Evolutionary conservation across 768 basidiomycete genomes (phyloP).

Genomic region (Amyloporia xantha): DNA sequence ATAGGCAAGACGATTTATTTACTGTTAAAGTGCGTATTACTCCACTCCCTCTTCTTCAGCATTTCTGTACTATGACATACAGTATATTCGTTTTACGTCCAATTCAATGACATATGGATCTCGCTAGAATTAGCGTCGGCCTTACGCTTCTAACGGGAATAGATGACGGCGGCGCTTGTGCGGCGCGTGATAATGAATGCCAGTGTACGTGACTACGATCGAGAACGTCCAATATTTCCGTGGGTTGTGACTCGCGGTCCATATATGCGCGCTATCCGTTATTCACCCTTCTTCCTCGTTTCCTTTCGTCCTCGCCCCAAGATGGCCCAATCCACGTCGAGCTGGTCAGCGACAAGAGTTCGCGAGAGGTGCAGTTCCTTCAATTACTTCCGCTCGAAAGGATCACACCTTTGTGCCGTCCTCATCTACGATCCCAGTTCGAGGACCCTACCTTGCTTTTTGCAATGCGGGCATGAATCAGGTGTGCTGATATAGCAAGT

Average conservation of each 20-base stretch:
- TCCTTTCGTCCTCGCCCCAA: too few species aligned
- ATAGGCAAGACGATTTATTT: not conserved
- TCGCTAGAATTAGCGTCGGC: too few species aligned
- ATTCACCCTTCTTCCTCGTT: too few species aligned
- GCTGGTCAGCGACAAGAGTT: slow-evolving; percentile 79
- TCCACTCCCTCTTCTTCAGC: not conserved
- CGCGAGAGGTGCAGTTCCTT: slow-evolving; percentile 88
- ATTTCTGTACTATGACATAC: not conserved
- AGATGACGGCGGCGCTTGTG: too few species aligned
- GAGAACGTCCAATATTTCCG: too few species aligned
- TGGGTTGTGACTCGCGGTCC: too few species aligned
- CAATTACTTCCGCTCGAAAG: slow-evolving; percentile 68
- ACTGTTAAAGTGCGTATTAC: not conserved
- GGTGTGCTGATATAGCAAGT: slow-evolving; percentile 41
- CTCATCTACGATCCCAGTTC: slow-evolving; percentile 91
- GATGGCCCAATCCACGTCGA: not conserved
- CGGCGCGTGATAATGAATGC: too few species aligned
- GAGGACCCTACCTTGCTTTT: slow-evolving; percentile 95
- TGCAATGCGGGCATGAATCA: slow-evolving; percentile 99
- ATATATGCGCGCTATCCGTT: too few species aligned
- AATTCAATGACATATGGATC: too few species aligned
- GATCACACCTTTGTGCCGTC: slow-evolving; percentile 87
- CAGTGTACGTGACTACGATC: too few species aligned
- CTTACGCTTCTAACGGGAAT: too few species aligned
- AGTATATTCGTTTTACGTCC: not conserved